Base-by-base conservation (phyloP, 495 filamentous ascomycete species). In the Aspergillus carlsbadensis region DNA sequence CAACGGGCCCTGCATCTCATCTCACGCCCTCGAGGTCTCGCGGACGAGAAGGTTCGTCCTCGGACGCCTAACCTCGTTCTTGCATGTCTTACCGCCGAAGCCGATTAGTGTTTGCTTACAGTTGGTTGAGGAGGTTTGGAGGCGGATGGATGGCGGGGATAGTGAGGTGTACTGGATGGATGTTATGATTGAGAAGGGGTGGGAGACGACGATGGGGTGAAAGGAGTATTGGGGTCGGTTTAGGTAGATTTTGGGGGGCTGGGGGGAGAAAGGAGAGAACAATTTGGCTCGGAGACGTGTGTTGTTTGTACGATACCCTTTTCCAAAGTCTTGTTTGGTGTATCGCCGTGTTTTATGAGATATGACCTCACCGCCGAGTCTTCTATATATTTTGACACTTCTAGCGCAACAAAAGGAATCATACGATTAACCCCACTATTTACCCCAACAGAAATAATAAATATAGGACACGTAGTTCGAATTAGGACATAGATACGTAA, bases 171-270 rank as follows among this genome's bases (percentile, higher is more conserved):
- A 76, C 62, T 84, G 81, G 81, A 75, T 84, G 57, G 80, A 84
- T 67, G 74, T 84, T 18, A 80, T 82, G 78, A 73, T 81, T 54
- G 77, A 82, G 60, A 80, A 78, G 40, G 76, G 77, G 14, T 83
- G 80, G 79, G 73, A 81, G 62, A 83, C 81, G 7, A 80, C 80
- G 2, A 83, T 84, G 78, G 81, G 81, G 35, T 67, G 53, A 8
- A 8, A 3, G 8, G 26, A 4, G n/a, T 44, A 22, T 44, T 44
- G 10, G 2, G 6, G 8, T 24, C n/a, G 20, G 8, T 44, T 8
- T 6, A 20, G 21, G 20, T 24, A 5, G 15, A 18, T 10, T 15
- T 41, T n/a, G 37, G 37, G 1, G n/a, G n/a, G 8, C 17, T 6
- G 17, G 2, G 37, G 37, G n/a, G 37, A 18, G 37, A 17, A 41